Evolutionary conservation across 495 filamentous ascomycete species (phyloP).

Genomic region (Hapsidospora chrysogenum): DNA sequence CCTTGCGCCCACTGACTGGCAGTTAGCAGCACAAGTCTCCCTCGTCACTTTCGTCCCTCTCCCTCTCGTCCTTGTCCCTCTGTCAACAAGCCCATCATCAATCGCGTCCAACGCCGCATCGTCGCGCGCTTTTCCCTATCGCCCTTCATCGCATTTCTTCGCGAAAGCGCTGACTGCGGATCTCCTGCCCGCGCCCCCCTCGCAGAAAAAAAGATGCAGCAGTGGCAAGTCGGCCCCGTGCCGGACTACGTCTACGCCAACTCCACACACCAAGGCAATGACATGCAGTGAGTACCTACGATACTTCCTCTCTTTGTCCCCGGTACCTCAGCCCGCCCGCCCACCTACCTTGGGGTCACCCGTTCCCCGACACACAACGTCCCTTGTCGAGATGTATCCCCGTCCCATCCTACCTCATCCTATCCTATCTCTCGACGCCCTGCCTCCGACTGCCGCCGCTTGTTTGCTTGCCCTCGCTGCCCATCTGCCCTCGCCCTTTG

Average conservation of each 20-base stretch:
- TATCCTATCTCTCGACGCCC: no score
- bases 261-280: conserved; percentile 30
- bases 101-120: background rate
- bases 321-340: no score
- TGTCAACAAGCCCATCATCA: background rate
- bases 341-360: no score
- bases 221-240: conserved; percentile 32
- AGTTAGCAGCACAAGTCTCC: no score
- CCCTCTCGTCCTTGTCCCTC: background rate
- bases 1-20: no score
- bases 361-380: no score
- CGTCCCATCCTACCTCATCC: no score
- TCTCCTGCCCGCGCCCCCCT: conserved; percentile 10
- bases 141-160: background rate
- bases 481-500: conserved; percentile 2
- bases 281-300: conserved; percentile 30
- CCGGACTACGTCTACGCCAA: conserved; percentile 29
- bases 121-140: conserved; percentile 1
- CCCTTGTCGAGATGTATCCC: no score
- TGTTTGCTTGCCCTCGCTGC: no score
- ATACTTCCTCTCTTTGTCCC: conserved; percentile 22
- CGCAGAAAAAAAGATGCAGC: conserved; percentile 36
- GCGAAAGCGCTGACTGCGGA: background rate
- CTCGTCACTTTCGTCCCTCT: no score
- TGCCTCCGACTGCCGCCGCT: no score